Percentiles rank a stretch among this genome's conserved stretches.
These are phyloP conservation scores for Xylariaceae sp. DNA, from an alignment of 2,329 filamentous ascomycete species.

Conservation along the genomic window DNA sequence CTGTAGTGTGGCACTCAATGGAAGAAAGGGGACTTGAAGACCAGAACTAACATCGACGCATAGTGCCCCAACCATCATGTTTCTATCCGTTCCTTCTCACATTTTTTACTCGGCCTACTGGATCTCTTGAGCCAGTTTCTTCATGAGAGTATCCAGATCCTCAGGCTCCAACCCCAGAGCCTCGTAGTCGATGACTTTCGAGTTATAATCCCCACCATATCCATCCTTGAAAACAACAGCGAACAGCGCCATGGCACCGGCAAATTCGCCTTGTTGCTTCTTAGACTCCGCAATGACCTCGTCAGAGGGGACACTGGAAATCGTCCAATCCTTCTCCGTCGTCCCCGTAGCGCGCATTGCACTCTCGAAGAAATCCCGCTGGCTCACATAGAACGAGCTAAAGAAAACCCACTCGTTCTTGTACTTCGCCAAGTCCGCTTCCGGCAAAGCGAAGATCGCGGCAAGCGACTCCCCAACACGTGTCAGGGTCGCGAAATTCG, in stretches of 20 bases:
- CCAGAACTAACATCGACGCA: no score
- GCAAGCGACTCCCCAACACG: conserved; percentile 36
- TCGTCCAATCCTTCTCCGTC: conserved; percentile 29
- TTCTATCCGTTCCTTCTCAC: no score
- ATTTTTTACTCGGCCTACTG: not conserved
- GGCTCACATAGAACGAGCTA: conserved; percentile 36
- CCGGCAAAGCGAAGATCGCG: conserved; percentile 33
- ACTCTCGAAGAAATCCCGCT: conserved; percentile 34
- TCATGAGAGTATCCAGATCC: conserved; percentile 29
- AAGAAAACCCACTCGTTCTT: conserved; percentile 34
- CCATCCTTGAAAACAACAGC: conserved; percentile 31
- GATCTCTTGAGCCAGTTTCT: conserved; percentile 8
- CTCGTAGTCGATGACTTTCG: conserved; percentile 28
- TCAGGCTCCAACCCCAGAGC: conserved; percentile 29
- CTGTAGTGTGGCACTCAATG: no score
- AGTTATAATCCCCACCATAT: conserved; percentile 32
- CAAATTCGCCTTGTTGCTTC: conserved; percentile 15
- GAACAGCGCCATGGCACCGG: conserved; percentile 22
- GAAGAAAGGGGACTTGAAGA: no score
- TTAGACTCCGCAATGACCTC: conserved; percentile 14
- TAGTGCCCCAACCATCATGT: no score
- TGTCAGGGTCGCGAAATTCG: conserved; percentile 30
- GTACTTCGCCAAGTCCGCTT: conserved; percentile 27
- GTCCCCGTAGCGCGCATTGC: conserved; percentile 33
- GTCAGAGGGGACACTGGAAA: conserved; percentile 21